Evolutionary conservation across 192 early-diverging fungal genomes (phyloP), one percentile per base, ranked within the genome.

Genomic region (Coemansia sp.): DNA sequence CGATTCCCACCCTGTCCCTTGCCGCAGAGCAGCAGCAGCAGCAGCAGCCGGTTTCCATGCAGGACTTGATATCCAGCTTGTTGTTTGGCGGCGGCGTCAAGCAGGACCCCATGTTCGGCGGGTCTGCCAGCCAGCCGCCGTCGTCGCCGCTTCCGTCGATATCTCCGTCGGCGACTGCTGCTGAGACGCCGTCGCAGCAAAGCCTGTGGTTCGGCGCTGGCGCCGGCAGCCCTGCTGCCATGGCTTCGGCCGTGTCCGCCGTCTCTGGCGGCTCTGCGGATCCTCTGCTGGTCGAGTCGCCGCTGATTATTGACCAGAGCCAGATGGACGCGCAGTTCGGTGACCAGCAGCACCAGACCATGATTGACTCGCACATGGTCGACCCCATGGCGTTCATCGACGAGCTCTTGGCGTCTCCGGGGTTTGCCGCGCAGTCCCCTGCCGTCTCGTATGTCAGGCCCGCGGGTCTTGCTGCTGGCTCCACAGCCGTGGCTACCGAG

Each of bases 301-400:
- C 76, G 9, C 20, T 73, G 34, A 61, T 74, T 27, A 64, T 72
- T 34, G 76, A 79, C 59, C 67, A 73, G 34, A 46, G 46, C 51
- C 55, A 28, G 18, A 62, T 78, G 8, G 70, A 78, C 45, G 25
- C 65, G 29, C 65, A 67, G 34, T 72, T 62, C 30, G 29, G 27
- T 5, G 60, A 34, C 16, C 63, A 49, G 16, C n/a, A n/a, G n/a
- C n/a, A n/a, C n/a, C 65, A 68, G 14, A 22, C 46, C 9, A 62
- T 49, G 16, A 51, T 58, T 0, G 67, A 73, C 29, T 50, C 65
- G 11, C 71, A 67, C 55, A 62, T 78, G 18, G 76, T 79, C 39
- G 76, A 79, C 27, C 76, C 71, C 6, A 67, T 65, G 55, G 23
- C 71, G 13, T 79, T 74, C 48, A 79, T 79, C 19, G 76, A 79